Evolutionary conservation across 306 rosid genomes (phyloP).

Genomic region (Rosa chinensis): DNA sequence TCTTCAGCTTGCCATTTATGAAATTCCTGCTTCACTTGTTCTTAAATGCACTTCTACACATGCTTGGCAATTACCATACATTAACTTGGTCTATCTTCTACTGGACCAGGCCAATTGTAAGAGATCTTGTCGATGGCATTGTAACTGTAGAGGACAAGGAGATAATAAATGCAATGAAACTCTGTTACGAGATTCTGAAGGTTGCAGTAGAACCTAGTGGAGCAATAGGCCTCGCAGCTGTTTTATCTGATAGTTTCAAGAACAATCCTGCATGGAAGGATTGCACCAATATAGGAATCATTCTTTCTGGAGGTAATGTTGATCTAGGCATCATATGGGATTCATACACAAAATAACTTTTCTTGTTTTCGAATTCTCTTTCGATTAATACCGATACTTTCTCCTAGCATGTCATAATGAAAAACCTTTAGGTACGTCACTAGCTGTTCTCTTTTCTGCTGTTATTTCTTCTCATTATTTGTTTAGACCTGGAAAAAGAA

Average conservation of each 20-base stretch:
- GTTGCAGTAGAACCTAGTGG: slow-evolving; percentile 89
- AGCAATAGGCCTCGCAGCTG: slow-evolving; percentile 95
- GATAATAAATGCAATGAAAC: slow-evolving; percentile 76
- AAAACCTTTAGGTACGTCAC: background rate
- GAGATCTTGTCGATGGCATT: slow-evolving; percentile 81
- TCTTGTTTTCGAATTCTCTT: slow-evolving; percentile 12
- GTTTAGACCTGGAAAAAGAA: background rate
- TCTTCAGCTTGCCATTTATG: background rate
- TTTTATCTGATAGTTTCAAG: slow-evolving; percentile 72
- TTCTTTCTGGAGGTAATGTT: slow-evolving; percentile 87
- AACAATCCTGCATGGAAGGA: slow-evolving; percentile 65
- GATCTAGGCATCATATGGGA: slow-evolving; percentile 73
- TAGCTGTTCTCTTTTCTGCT: background rate
- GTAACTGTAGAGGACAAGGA: slow-evolving; percentile 75
- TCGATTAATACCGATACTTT: background rate
- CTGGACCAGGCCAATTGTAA: slow-evolving; percentile 68
- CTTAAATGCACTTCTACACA: background rate
- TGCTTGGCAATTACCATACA: slow-evolving; percentile 5
- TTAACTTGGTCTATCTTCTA: background rate
- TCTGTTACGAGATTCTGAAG: slow-evolving; percentile 74
- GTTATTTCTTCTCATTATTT: background rate
- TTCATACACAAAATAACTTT: slow-evolving; percentile 46
- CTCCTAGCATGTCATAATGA: background rate
- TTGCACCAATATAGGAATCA: slow-evolving; percentile 67
- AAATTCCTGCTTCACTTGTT: background rate